phyloP scores from a whole-genome alignment of 106 monocot genomes.

The Dioscorea zingiberensis region DNA sequence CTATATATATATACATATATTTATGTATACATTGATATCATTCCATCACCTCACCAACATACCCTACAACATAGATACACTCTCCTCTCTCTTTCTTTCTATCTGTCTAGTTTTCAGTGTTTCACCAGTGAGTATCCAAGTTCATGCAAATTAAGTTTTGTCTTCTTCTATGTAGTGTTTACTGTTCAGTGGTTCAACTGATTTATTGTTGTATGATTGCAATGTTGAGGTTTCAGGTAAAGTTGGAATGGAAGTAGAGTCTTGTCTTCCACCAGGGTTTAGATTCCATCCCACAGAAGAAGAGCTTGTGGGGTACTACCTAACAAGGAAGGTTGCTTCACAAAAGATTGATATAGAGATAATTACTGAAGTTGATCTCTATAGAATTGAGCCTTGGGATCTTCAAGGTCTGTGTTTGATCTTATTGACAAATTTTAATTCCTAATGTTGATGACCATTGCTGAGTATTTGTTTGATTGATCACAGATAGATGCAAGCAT shows the following conservation, averaged over 20 bases:
- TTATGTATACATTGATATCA: neutral
- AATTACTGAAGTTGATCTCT: constrained; percentile 79
- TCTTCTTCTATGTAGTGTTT: too few relatives aligned
- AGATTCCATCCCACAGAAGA: constrained; percentile 96
- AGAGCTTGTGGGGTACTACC: constrained; percentile 95
- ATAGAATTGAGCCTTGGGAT: constrained; percentile 94
- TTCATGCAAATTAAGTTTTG: too few relatives aligned
- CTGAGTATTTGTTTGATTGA: too few relatives aligned
- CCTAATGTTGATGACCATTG: too few relatives aligned
- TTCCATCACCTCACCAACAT: neutral
- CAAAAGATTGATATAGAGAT: constrained; percentile 75
- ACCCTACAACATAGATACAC: too few relatives aligned
- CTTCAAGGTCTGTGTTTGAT: constrained; percentile 49
- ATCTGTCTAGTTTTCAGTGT: neutral
- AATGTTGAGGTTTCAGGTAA: constrained; percentile 19
- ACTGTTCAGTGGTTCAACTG: too few relatives aligned
- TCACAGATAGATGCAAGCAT: constrained; percentile 59
- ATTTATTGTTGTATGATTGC: too few relatives aligned
- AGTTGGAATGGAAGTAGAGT: constrained; percentile 56
- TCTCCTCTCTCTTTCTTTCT: neutral
- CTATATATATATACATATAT: constrained; percentile 6
- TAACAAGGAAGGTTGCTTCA: constrained; percentile 65
- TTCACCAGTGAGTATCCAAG: too few relatives aligned
- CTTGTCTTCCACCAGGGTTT: constrained; percentile 93
- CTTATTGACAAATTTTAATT: neutral